Base-by-base conservation (phyloP, 1,284 basidiomycete species). In the Sphaerobolus stellatus region DNA sequence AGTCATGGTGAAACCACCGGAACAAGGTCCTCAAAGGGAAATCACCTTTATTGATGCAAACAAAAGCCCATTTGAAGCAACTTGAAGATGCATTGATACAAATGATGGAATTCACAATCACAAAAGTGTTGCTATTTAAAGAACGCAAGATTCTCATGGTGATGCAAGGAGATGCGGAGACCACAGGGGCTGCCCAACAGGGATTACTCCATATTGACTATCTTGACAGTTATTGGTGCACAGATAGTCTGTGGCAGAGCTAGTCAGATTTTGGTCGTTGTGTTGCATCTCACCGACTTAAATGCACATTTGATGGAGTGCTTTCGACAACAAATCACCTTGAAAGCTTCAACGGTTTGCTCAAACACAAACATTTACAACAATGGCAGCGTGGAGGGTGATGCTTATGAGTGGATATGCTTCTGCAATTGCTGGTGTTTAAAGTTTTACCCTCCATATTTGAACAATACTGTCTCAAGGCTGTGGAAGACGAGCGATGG, bases 261-360 rank as follows among this genome's bases (percentile, higher is more conserved):
- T 59, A 55, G 58, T 57, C 55, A 11, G n/a, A 43, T 13, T 31
- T 25, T 9, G 58, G 55, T 5, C 50, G 47, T 11, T 11, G 31
- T 9, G 3, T 47, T 22, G 57, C 49, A 5, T 48, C 57, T 7
- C 20, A 6, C 9, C 18, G 44, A 2, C 30, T 58, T 11, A 25
- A 29, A 2, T 7, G 18, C 22, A 5, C 61, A 4, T 44, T 72
- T n/a, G 65, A 69, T 3, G 61, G 58, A 5, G 62, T 74, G 6
- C 48, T 73, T n/a, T 61, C 70, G 0, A 75, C 72, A 1, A 75
- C 71, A 27, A 75, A 74, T 47, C 71, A 73, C 54, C 65, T 75
- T 0, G 71, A 76, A 52, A 68, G 69, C 0, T 73, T 75, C 59
- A 75, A 75, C 48, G 59, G 64, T 7, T 48, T 67, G 2, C 58